Base-by-base conservation (phyloP, 495 filamentous ascomycete species). In the Penicillium cosmopolitanum region DNA sequence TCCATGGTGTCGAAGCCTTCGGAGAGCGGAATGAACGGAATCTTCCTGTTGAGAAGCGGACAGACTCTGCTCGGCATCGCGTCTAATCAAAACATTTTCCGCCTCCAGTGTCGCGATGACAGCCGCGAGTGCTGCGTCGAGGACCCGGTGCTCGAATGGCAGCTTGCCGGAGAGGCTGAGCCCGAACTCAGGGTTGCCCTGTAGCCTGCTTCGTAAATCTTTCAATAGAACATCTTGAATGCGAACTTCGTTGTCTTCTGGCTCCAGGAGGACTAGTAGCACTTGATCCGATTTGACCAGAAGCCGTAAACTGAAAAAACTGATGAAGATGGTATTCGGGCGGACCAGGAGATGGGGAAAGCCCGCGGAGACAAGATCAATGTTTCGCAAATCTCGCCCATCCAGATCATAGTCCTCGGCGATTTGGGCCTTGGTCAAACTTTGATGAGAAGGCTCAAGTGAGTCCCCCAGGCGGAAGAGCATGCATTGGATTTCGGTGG, bases 61-160 rank as follows among this genome's bases (percentile, higher is more conserved):
- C 7, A 75, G 53, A 13, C 59, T 56, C 5, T 65, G 43, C 25
- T 56, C 44, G 10, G 67, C 64, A 19, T 71, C 53, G 1, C 53
- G 23, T 10, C 63, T 43, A 7, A 65, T 52, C 5, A 75, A 46
- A 3, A 65, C 28, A 42, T 68, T 66, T 51, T 74, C 70, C 0
- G 72, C 72, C 54, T 73, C 68, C 1, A 74, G 65, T 2, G 61
- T 61, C 0, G 72, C 69, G 23, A 67, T 71, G 2, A 67, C 89
- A 21, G 87, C 89, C 55, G 92, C 87, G 40, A 96, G 76, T 10
- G 93, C 91, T 3, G 91, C 87, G 76, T 96, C 91, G 15, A 95
- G 77, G 2, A 91, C 90, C 10, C 91, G 80, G 66, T 90, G 86
- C 60, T 91, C 88, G 64, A 88, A 91, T 5, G 87, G 87, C 10